Conservation (phyloP, 2,329 filamentous ascomycete genomes). For the Epichloe gansuensis region DNA sequence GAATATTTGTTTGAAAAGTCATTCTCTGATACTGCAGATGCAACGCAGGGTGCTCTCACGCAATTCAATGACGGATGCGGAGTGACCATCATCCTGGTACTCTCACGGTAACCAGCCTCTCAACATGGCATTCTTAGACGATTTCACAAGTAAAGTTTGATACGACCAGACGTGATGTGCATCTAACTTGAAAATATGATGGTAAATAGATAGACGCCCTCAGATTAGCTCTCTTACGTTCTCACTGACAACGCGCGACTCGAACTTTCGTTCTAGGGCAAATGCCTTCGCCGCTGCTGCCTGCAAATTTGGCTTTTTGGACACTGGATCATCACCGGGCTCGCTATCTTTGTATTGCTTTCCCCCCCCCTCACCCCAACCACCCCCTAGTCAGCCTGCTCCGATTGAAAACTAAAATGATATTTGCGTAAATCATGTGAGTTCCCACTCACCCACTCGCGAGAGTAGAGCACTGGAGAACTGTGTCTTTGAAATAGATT, state of each 20-base stretch:
- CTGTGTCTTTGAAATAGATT: not conserved
- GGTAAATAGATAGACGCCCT: constrained; percentile 22
- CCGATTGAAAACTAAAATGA: constrained; percentile 41
- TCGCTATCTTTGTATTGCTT: not conserved
- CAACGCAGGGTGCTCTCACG: too few species aligned
- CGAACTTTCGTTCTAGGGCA: constrained; percentile 6
- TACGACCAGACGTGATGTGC: too few species aligned
- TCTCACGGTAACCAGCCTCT: too few species aligned
- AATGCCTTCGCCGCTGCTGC: constrained; percentile 23
- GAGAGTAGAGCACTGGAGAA: not conserved
- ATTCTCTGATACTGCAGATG: too few species aligned
- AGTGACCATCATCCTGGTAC: too few species aligned
- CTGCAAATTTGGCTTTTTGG: constrained; percentile 49
- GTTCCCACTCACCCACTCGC: not conserved
- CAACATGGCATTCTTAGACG: too few species aligned
- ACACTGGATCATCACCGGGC: constrained; percentile 38
- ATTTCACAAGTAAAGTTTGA: not conserved
- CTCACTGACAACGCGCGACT: constrained; percentile 35
- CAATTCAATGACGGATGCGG: too few species aligned
- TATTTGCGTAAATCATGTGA: not conserved
- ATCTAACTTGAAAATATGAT: not conserved
- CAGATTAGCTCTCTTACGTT: constrained; percentile 46
- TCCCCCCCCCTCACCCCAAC: not conserved
- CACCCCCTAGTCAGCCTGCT: constrained; percentile 24
- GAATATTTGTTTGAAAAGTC: too few species aligned